phyloP scores from a whole-genome alignment of 108 stramenopile genomes.

The Aurantiochytrium sp. region DNA sequence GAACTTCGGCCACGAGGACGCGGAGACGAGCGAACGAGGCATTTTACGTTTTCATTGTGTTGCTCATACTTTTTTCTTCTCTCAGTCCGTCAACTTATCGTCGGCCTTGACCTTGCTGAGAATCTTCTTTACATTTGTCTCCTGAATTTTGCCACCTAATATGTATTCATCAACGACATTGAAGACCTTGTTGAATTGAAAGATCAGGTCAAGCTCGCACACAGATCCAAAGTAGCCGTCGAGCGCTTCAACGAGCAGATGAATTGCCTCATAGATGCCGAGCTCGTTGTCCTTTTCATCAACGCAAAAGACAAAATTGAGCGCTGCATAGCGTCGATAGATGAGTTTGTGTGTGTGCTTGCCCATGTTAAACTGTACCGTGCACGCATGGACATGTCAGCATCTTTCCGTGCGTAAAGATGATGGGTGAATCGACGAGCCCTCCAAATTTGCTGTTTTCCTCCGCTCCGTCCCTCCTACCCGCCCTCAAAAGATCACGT shows the following conservation, averaged over 20 bases:
- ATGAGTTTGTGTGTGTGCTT: conserved; percentile 85
- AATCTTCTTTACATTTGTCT: conserved; percentile 70
- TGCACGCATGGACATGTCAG: not conserved
- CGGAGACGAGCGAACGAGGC: too few relatives aligned
- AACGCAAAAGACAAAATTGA: conserved; percentile 96
- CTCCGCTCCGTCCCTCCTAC: not conserved
- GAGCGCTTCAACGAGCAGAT: conserved; percentile 94
- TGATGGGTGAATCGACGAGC: not conserved
- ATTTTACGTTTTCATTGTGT: too few relatives aligned
- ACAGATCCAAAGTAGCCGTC: conserved; percentile 71
- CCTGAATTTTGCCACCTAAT: conserved; percentile 79
- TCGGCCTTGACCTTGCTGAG: conserved; percentile 71
- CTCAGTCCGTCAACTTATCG: conserved; percentile 28
- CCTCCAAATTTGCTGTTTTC: not conserved
- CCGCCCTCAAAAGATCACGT: not conserved
- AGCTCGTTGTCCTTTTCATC: conserved; percentile 97
- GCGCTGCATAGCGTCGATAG: conserved; percentile 94
- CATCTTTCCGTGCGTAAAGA: not conserved
- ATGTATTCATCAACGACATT: conserved; percentile 87
- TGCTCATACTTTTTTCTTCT: not conserved
- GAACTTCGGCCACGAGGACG: too few relatives aligned
- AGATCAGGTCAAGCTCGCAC: conserved; percentile 91
- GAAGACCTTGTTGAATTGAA: conserved; percentile 90
- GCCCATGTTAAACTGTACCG: conserved; percentile 51
- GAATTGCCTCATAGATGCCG: conserved; percentile 87